A percentile compares a stretch with the other conserved stretches of the same genome.
Evolutionary conservation across 768 basidiomycete genomes (phyloP).

Genomic region (Clavulina sp.): DNA sequence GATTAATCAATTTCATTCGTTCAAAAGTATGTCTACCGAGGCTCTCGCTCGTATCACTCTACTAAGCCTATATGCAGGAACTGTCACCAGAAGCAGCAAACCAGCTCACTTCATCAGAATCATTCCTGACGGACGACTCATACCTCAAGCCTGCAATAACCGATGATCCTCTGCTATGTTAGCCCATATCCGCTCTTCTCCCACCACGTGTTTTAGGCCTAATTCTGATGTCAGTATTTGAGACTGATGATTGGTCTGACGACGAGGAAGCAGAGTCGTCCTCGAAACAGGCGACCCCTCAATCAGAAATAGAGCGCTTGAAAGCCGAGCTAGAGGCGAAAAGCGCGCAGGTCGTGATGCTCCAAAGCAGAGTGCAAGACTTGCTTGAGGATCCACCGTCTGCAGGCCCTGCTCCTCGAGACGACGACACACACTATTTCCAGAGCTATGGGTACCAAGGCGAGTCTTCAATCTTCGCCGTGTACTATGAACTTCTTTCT

Average conservation of each 20-base stretch:
- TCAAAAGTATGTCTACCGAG: constrained; percentile 33
- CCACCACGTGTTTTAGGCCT: neutral
- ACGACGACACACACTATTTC: constrained; percentile 92
- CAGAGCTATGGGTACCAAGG: constrained; percentile 79
- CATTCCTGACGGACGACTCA: constrained; percentile 53
- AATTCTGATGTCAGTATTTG: constrained; percentile 30
- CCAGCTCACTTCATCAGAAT: constrained; percentile 37
- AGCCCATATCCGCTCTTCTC: neutral
- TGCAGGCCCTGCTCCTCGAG: constrained; percentile 16
- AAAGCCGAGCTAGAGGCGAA: constrained; percentile 31
- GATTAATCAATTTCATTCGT: constrained; percentile 76
- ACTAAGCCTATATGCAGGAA: constrained; percentile 27
- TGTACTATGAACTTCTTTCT: too few relatives aligned
- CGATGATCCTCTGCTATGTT: constrained; percentile 69
- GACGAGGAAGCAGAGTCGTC: constrained; percentile 38
- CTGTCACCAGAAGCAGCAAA: constrained; percentile 28
- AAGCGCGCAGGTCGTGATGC: constrained; percentile 22
- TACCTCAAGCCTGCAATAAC: constrained; percentile 69
- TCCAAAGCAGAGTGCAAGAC: neutral
- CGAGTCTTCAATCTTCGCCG: constrained; percentile 16
- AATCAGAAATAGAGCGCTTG: constrained; percentile 18
- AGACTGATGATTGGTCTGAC: constrained; percentile 59
- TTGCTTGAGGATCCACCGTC: neutral
- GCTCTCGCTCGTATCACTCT: neutral
- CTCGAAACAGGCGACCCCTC: constrained; percentile 10